Percentiles rank a stretch among this genome's conserved stretches.
phyloP scores from a whole-genome alignment of 768 basidiomycete genomes.

The Termitomyces sp. region DNA sequence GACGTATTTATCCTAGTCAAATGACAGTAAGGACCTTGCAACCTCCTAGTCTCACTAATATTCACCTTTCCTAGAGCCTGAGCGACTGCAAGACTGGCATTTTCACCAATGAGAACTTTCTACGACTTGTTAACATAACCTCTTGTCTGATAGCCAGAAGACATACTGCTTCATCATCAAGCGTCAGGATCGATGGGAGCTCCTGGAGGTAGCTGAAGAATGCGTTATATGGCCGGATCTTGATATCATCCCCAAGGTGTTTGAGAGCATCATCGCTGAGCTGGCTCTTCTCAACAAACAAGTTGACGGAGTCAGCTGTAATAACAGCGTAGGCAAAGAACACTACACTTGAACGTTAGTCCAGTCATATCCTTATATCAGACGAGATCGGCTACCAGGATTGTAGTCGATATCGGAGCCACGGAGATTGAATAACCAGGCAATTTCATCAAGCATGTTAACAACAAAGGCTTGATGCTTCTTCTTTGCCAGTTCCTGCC shows the following conservation, averaged over 20 bases:
- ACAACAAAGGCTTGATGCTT: conserved; percentile 71
- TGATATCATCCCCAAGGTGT: conserved; percentile 54
- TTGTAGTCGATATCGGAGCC: conserved; percentile 92
- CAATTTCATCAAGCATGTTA: conserved; percentile 90
- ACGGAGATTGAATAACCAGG: conserved; percentile 91
- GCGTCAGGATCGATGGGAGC: conserved; percentile 30
- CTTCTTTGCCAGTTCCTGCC: conserved; percentile 60
- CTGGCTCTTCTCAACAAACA: conserved; percentile 65
- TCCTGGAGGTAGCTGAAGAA: conserved; percentile 62
- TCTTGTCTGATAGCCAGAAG: not conserved
- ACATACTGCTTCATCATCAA: conserved; percentile 27
- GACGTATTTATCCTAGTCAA: conserved; percentile 48
- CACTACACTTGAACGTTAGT: conserved; percentile 34
- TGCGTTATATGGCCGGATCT: conserved; percentile 62
- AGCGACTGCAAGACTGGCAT: conserved; percentile 76
- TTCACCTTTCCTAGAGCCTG: conserved; percentile 69
- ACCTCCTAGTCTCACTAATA: not conserved
- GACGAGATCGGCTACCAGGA: conserved; percentile 20
- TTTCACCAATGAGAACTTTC: conserved; percentile 74
- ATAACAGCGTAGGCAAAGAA: conserved; percentile 92
- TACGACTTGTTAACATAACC: conserved; percentile 17
- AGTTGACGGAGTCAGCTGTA: conserved; percentile 44
- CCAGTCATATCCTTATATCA: not conserved
- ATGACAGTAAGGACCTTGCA: not conserved
- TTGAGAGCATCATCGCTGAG: conserved; percentile 35